phyloP scores from a whole-genome alignment of 306 rosid species.

The Prunus fruticosa region DNA sequence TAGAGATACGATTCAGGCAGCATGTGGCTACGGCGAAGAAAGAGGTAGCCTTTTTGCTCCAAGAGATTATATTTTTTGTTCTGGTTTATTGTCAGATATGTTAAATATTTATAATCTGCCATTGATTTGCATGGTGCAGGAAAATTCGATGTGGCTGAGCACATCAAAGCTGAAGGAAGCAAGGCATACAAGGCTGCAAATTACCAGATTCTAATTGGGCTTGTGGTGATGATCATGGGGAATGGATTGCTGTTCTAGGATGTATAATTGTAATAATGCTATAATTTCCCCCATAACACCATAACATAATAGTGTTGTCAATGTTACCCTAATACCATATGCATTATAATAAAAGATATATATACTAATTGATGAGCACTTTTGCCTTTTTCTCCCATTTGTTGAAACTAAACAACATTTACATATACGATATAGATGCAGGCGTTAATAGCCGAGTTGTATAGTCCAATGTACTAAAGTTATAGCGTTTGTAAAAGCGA shows the following conservation, averaged over 20 bases:
- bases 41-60: slow-evolving; percentile 43
- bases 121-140: slow-evolving; percentile 38
- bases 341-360: neutral
- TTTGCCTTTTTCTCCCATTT: too few relatives aligned
- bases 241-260: slow-evolving; percentile 14
- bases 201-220: slow-evolving; percentile 33
- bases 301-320: neutral
- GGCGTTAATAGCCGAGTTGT: too few relatives aligned
- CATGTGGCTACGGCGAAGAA: slow-evolving; percentile 70
- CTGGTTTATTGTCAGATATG: neutral
- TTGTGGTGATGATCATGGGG: slow-evolving; percentile 42
- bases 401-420: too few relatives aligned
- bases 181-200: slow-evolving; percentile 31
- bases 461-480: too few relatives aligned
- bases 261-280: slow-evolving; percentile 19
- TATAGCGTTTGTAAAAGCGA: too few relatives aligned
- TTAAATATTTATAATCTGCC: neutral
- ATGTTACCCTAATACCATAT: neutral
- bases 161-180: slow-evolving; percentile 38
- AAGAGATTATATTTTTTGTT: neutral
- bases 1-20: slow-evolving; percentile 56
- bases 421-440: too few relatives aligned
- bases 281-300: neutral
- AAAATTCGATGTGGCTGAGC: slow-evolving; percentile 65
- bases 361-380: too few relatives aligned